These are phyloP conservation scores for Solanum hybrid DNA, from an alignment of 305 asterid genomes.

Conservation along the genomic window DNA sequence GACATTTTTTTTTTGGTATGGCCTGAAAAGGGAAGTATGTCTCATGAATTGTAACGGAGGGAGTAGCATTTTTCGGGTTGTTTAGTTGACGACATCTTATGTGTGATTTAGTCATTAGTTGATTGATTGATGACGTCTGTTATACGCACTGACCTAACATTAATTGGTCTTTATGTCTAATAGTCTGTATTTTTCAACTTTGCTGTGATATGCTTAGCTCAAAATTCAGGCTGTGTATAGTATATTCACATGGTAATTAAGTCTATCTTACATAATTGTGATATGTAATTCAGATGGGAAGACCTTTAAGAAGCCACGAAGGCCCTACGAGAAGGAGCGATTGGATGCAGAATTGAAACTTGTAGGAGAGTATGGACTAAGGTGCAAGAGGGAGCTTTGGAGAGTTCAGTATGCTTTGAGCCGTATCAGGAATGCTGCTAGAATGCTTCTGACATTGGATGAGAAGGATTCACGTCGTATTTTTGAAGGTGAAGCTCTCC, in stretches of 20 bases:
- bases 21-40: not conserved
- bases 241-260: not conserved
- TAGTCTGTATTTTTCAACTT: not conserved
- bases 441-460: slow-evolving; percentile 24
- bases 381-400: slow-evolving; percentile 34
- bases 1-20: not conserved
- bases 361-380: slow-evolving; percentile 28
- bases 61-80: not conserved
- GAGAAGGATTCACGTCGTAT: slow-evolving; percentile 32
- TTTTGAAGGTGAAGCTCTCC: slow-evolving; percentile 32
- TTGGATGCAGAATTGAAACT: slow-evolving; percentile 31
- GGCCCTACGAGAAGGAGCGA: slow-evolving; percentile 34
- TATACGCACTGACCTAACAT: not conserved
- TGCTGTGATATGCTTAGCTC: not conserved
- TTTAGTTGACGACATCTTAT: not conserved
- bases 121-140: not conserved
- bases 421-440: slow-evolving; percentile 32
- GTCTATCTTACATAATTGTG: not conserved
- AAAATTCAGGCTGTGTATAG: not conserved
- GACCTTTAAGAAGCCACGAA: slow-evolving; percentile 33
- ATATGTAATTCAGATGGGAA: slow-evolving; percentile 14
- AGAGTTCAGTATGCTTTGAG: slow-evolving; percentile 30
- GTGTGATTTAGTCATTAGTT: not conserved
- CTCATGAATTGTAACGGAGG: not conserved
- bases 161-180: not conserved